Evolutionary conservation across 1,284 basidiomycete genomes (phyloP).

Genomic region (Apiotrichum montevideense): DNA sequence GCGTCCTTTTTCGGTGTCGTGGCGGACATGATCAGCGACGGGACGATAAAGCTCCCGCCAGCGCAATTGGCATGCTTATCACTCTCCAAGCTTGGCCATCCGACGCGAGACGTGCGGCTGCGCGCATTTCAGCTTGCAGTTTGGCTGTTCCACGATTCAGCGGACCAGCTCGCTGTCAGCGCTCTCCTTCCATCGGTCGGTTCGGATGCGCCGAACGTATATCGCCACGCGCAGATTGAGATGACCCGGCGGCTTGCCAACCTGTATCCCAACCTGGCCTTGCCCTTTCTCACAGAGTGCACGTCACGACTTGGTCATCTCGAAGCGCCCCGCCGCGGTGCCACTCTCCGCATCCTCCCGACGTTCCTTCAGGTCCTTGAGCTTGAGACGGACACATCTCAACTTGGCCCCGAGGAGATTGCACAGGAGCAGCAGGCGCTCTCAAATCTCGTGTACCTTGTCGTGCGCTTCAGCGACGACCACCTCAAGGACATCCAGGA

Average conservation of each 20-base stretch:
- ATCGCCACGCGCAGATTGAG: slow-evolving; percentile 70
- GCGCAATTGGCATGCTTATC: slow-evolving; percentile 74
- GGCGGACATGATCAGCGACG: slow-evolving; percentile 54
- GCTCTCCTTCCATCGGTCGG: slow-evolving; percentile 70
- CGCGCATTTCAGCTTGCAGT: slow-evolving; percentile 75
- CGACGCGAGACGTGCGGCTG: slow-evolving; percentile 60
- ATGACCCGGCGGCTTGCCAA: slow-evolving; percentile 72
- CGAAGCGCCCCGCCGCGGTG: slow-evolving; percentile 52
- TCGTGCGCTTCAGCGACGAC: slow-evolving; percentile 67
- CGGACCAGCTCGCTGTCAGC: slow-evolving; percentile 52
- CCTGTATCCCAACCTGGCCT: slow-evolving; percentile 67
- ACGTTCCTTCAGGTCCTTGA: slow-evolving; percentile 72
- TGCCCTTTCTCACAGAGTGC: slow-evolving; percentile 65
- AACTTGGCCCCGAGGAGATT: slow-evolving; percentile 26
- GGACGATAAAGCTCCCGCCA: slow-evolving; percentile 52
- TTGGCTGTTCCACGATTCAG: slow-evolving; percentile 55
- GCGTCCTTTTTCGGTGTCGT: slow-evolving; percentile 70
- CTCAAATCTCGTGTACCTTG: slow-evolving; percentile 78
- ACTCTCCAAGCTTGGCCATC: slow-evolving; percentile 78
- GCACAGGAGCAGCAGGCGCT: slow-evolving; percentile 60
- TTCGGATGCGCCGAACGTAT: slow-evolving; percentile 68
- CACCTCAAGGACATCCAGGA: slow-evolving; percentile 78
- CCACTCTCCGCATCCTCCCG: slow-evolving; percentile 65
- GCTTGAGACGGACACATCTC: slow-evolving; percentile 48
- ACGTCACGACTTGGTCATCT: slow-evolving; percentile 66